Percentiles rank a stretch among this genome's conserved stretches.
Conservation (phyloP, 202 grass and related monocot genomes). For the Alloteropsis angusta region DNA sequence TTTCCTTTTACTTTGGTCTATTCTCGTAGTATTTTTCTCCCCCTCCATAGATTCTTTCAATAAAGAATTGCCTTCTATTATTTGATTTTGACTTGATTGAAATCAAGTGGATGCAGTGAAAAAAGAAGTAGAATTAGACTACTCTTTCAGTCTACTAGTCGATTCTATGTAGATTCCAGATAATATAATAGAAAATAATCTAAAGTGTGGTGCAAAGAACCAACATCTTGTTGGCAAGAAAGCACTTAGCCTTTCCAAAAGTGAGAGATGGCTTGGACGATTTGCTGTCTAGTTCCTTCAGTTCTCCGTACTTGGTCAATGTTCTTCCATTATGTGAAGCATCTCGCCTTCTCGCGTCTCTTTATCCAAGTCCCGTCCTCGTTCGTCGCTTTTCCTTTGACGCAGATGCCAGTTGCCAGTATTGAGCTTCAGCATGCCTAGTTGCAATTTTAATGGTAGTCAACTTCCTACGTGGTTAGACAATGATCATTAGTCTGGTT, state of each 20-base stretch:
- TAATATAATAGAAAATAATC: too few relatives aligned
- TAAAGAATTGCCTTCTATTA: too few relatives aligned
- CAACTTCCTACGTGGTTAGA: not conserved
- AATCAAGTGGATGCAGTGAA: too few relatives aligned
- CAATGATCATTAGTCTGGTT: not conserved
- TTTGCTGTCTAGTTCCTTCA: not conserved
- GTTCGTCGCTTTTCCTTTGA: not conserved
- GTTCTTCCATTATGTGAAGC: not conserved
- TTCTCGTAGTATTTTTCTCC: too few relatives aligned
- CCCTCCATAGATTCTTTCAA: too few relatives aligned
- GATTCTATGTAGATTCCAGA: too few relatives aligned
- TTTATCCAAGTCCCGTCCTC: not conserved
- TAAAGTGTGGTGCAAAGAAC: too few relatives aligned
- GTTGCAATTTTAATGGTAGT: not conserved
- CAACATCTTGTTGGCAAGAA: constrained; percentile 22
- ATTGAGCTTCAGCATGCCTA: not conserved
- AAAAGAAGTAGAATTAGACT: too few relatives aligned
- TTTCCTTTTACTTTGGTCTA: too few relatives aligned
- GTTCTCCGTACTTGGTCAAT: not conserved
- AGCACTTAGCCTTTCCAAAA: constrained; percentile 12
- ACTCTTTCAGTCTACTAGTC: too few relatives aligned
- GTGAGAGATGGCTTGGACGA: not conserved
- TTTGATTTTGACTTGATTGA: too few relatives aligned
- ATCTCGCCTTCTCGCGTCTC: not conserved
- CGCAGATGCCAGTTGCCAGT: not conserved